A percentile compares a stretch with the other conserved stretches of the same genome.
These are phyloP conservation scores for Russula compacta DNA, from an alignment of 768 basidiomycete genomes.

Conservation along the genomic window DNA sequence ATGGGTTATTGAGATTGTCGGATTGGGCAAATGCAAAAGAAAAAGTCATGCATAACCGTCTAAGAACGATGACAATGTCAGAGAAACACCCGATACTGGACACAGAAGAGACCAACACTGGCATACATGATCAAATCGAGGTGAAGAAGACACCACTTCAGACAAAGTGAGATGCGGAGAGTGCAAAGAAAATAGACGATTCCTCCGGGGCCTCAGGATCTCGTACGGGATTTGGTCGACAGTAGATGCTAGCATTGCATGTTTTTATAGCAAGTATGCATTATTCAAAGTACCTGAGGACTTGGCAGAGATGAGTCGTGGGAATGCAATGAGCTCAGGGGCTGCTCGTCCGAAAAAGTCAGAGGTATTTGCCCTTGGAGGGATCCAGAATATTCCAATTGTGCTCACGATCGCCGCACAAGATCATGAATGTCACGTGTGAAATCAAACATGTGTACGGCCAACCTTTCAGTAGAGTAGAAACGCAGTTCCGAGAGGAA, in stretches of 20 bases:
- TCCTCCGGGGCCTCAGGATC: background rate
- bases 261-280: background rate
- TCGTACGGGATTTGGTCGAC: background rate
- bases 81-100: background rate
- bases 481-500: background rate
- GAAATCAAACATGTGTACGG: background rate
- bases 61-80: conserved; percentile 20
- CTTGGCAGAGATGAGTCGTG: background rate
- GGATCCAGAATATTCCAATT: no score
- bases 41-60: conserved; percentile 44
- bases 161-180: background rate
- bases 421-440: background rate
- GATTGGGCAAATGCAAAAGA: background rate
- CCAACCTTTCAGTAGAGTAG: background rate
- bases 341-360: background rate
- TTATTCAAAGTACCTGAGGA: background rate
- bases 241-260: no score
- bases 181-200: background rate
- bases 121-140: conserved; percentile 40
- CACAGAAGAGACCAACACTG: conserved; percentile 35
- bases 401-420: background rate
- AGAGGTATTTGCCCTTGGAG: background rate
- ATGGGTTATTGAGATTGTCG: conserved; percentile 5
- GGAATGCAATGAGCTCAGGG: background rate
- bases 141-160: conserved; percentile 36